Evolutionary conservation across 2,329 filamentous ascomycete species (phyloP).

Genomic region (Hypoxylon sp.): DNA sequence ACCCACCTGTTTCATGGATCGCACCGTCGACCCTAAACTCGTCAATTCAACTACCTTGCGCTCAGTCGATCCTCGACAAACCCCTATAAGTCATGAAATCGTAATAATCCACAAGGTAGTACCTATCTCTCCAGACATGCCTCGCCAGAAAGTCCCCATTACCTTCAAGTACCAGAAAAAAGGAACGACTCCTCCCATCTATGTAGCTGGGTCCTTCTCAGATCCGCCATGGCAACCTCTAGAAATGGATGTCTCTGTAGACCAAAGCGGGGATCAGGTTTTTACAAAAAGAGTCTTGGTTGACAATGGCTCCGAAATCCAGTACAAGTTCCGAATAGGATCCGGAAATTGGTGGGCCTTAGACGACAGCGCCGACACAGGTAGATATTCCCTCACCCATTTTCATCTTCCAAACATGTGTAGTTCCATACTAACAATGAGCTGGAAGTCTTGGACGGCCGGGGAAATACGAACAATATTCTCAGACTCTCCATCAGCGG

Average conservation of each 20-base stretch:
- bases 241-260: slow-evolving; percentile 71
- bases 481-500: slow-evolving; percentile 51
- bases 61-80: slow-evolving; percentile 30
- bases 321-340: slow-evolving; percentile 81
- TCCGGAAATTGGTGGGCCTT: slow-evolving; percentile 77
- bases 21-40: slow-evolving; percentile 26
- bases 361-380: slow-evolving; percentile 70
- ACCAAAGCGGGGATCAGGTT: slow-evolving; percentile 65
- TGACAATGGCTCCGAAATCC: slow-evolving; percentile 69
- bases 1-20: slow-evolving; percentile 29
- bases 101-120: slow-evolving; percentile 34
- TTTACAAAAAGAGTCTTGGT: slow-evolving; percentile 70
- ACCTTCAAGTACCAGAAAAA: slow-evolving; percentile 72
- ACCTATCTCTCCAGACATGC: slow-evolving; percentile 50
- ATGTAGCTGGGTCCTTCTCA: slow-evolving; percentile 76
- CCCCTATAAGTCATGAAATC: slow-evolving; percentile 38
- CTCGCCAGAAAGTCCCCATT: slow-evolving; percentile 57
- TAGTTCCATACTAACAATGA: slow-evolving; percentile 18
- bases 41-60: slow-evolving; percentile 28
- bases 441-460: slow-evolving; percentile 55
- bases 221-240: slow-evolving; percentile 74
- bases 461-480: slow-evolving; percentile 64
- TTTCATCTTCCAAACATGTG: neutral
- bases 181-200: slow-evolving; percentile 75
- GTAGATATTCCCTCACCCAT: slow-evolving; percentile 55